phyloP scores from a whole-genome alignment of 495 filamentous ascomycete species.

The Penicillium herquei region DNA sequence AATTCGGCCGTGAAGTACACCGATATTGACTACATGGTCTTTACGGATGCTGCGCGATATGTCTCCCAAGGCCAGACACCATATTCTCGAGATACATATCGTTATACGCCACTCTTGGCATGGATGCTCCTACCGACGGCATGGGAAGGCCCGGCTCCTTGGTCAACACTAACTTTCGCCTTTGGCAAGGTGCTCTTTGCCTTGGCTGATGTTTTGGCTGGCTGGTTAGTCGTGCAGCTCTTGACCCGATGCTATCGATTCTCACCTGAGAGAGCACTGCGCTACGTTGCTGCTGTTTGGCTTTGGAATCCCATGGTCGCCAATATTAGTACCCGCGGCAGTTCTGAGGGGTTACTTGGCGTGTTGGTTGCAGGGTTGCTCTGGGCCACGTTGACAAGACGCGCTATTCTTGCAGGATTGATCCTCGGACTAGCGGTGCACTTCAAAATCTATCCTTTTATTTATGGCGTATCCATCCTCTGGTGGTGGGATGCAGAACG shows the following conservation, averaged over 20 bases:
- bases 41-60: slow-evolving; percentile 92
- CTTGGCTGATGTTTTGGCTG: slow-evolving; percentile 75
- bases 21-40: slow-evolving; percentile 98
- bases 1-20: slow-evolving; percentile 93
- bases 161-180: slow-evolving; percentile 51
- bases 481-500: slow-evolving; percentile 76
- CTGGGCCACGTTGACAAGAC: slow-evolving; percentile 67
- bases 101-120: slow-evolving; percentile 90
- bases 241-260: slow-evolving; percentile 48
- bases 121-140: slow-evolving; percentile 86
- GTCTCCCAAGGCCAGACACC: slow-evolving; percentile 64
- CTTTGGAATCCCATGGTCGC: slow-evolving; percentile 97
- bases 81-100: slow-evolving; percentile 89
- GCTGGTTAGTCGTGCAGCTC: slow-evolving; percentile 76
- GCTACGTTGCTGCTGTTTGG: slow-evolving; percentile 78
- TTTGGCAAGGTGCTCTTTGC: slow-evolving; percentile 91
- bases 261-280: slow-evolving; percentile 53
- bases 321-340: slow-evolving; percentile 89
- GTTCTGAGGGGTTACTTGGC: slow-evolving; percentile 85
- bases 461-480: slow-evolving; percentile 82
- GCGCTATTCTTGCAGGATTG: slow-evolving; percentile 64
- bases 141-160: slow-evolving; percentile 37
- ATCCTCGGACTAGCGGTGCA: slow-evolving; percentile 84
- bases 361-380: slow-evolving; percentile 78
- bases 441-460: slow-evolving; percentile 98